A percentile compares a stretch with the other conserved stretches of the same genome.
Conservation (phyloP, 139 green algal genomes). For the Chlorella vulgaris region DNA sequence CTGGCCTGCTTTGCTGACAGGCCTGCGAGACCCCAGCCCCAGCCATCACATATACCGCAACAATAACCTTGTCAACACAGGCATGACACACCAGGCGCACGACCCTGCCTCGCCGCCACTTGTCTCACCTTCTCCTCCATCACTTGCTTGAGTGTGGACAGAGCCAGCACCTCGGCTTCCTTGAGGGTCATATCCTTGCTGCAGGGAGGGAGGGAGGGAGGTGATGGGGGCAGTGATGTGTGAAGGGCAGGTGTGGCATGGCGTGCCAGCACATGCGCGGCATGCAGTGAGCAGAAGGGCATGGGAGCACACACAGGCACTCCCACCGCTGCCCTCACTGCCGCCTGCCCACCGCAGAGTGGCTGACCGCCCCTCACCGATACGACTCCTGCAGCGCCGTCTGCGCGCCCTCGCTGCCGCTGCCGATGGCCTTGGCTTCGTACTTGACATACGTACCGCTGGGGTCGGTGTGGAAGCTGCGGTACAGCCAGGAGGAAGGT, state of each 20-base stretch:
- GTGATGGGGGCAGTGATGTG: background rate
- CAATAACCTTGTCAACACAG: background rate
- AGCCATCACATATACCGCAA: background rate
- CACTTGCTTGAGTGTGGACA: constrained; percentile 96
- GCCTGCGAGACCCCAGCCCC: no score
- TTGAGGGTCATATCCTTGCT: constrained; percentile 89
- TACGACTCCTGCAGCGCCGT: constrained; percentile 82
- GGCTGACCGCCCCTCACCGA: constrained; percentile 9
- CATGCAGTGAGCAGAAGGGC: no score
- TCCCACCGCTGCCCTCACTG: no score
- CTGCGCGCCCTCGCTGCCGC: constrained; percentile 92
- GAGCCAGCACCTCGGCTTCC: constrained; percentile 94
- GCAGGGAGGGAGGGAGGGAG: background rate
- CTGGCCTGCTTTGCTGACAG: no score
- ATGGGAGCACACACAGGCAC: no score
- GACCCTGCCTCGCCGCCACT: background rate
- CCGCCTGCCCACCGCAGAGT: background rate
- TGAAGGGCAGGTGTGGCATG: no score
- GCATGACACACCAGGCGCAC: background rate
- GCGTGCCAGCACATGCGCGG: no score
- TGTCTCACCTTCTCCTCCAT: constrained; percentile 98
- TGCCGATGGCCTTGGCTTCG: constrained; percentile 95
- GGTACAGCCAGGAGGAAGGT: constrained; percentile 5
- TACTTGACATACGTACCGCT: constrained; percentile 93
- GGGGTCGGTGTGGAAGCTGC: constrained; percentile 94